Base-by-base conservation (phyloP, 495 filamentous ascomycete species). In the Glonium stellatum region DNA sequence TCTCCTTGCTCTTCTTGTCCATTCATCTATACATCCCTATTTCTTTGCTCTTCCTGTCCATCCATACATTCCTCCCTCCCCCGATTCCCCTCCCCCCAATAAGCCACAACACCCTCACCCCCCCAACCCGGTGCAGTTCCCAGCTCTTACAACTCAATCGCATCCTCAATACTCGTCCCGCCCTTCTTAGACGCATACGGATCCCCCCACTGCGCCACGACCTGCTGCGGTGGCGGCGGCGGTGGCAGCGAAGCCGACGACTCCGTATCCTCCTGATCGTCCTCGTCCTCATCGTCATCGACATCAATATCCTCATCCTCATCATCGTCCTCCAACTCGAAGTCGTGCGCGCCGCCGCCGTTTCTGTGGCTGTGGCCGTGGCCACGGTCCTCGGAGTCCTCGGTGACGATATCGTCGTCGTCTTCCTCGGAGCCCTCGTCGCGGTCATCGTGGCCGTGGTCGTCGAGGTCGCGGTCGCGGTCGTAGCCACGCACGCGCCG, bases 201-300 rank as follows among this genome's bases (percentile, higher is more conserved):
- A 1, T 15, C 21, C 23, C n/a, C 19, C 21, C 18, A 51, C 9
- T 31, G 21, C 23, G 48, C 25, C 18, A 31, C 27, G 27, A 31
- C 27, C 27, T 31, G 27, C n/a, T 39, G 36, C 36, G 36, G 15
- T 39, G 8, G 36, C 18, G 39, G 18, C 39, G 39, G 39, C 39
- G 39, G 39, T 11, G 39, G 27, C 6, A 31, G 27, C 27, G 27
- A 31, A 31, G 27, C 27, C 3, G 27, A 31, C 27, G 27, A 31
- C 15, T 60, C 59, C 34, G 34, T 25, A 13, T 66, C 50, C 15
- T 55, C 58, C 21, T 51, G 56, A n/a, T 67, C 67, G 12, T 60
- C 65, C 11, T 68, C 57, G 21, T 65, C 62, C 22, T 63, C 47
- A n/a, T 68, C 55, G 21, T 52, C 21, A 18, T 63, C n/a, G n/a